A percentile compares a stretch with the other conserved stretches of the same genome.
phyloP scores from a whole-genome alignment of 345 rosid species.

The Adansonia digitata region DNA sequence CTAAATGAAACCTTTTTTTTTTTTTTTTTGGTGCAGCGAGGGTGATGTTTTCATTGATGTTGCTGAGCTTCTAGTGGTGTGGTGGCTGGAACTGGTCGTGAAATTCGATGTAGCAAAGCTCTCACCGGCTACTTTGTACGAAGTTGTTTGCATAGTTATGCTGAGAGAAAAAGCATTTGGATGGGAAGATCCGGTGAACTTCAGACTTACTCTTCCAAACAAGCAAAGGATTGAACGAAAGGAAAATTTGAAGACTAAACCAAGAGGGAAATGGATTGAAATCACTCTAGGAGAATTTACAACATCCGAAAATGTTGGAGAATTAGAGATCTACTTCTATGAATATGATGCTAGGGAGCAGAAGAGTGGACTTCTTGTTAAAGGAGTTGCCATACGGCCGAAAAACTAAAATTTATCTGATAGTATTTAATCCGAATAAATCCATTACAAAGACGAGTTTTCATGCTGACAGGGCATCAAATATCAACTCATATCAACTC shows the following conservation, averaged over 20 bases:
- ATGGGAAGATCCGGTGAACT: slow-evolving; percentile 51
- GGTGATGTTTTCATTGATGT: slow-evolving; percentile 34
- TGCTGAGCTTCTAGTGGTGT: slow-evolving; percentile 39
- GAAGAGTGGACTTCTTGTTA: background rate
- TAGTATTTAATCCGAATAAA: background rate
- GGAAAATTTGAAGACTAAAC: background rate
- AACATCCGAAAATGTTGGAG: background rate
- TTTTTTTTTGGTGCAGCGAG: slow-evolving; percentile 11
- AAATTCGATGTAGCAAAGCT: slow-evolving; percentile 42
- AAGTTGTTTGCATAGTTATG: slow-evolving; percentile 42
- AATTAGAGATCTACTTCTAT: background rate
- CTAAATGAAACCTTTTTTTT: too few relatives aligned
- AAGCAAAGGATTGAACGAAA: background rate
- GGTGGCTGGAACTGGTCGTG: slow-evolving; percentile 58
- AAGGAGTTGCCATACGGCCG: slow-evolving; percentile 20
- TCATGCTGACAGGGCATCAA: background rate
- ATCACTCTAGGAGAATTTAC: background rate
- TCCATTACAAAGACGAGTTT: background rate
- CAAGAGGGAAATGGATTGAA: background rate
- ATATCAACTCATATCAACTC: background rate
- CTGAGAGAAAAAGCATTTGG: slow-evolving; percentile 41
- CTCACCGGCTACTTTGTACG: slow-evolving; percentile 43
- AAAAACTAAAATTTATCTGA: background rate
- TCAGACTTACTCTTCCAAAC: slow-evolving; percentile 15
- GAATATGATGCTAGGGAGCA: background rate